Base-by-base conservation (phyloP, 352 stramenopile species). In the Phytopythium mirpurense region DNA sequence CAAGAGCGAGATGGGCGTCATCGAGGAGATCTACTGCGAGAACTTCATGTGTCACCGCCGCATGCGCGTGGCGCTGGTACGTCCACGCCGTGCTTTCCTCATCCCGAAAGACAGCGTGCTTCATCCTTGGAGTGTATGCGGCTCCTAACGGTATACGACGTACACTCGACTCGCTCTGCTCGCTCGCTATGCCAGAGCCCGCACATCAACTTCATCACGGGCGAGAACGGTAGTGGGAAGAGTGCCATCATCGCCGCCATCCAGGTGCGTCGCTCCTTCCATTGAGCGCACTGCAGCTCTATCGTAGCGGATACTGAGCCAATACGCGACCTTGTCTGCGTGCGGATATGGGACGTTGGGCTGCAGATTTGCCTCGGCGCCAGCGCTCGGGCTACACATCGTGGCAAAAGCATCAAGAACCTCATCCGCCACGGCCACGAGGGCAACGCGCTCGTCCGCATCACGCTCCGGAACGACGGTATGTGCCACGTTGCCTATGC, bases 1-100 rank as follows among this genome's bases (percentile, higher is more conserved):
- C 7, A 38, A 69, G 46, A 75, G 66, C n/a, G 80, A 98, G 61
- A 93, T 96, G 56, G 96, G 96, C 5, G 82, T 98, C 34, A 96
- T 99, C 37, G 77, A 95, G 19, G 83, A 96, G 59, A 96, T 98
- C 31, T 98, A 98, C 73, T 91, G 92, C 45, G 91, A 98, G 63
- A 98, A 99, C 65, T 99, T 99, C 68, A 99, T 99, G 96, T 99
- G 95, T 68, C 96, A 98, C 60, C 86, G 84, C 49, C 97, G 96
- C 56, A 72, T 98, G 49, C 80, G 72, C 0, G 78, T 98, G 19
- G 62, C 87, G 11, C 62, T 98, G 18, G 69, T 78, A 41, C 47
- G 47, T 36, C 16, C 41, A 3, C 34, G 40, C 11, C 6, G 14
- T 23, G 24, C 8, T 26, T 54, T 18, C 24, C 29, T 48, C n/a